These are phyloP conservation scores for Annona cherimola DNA, from an alignment of 164 flowering plant genomes.

Conservation along the genomic window DNA sequence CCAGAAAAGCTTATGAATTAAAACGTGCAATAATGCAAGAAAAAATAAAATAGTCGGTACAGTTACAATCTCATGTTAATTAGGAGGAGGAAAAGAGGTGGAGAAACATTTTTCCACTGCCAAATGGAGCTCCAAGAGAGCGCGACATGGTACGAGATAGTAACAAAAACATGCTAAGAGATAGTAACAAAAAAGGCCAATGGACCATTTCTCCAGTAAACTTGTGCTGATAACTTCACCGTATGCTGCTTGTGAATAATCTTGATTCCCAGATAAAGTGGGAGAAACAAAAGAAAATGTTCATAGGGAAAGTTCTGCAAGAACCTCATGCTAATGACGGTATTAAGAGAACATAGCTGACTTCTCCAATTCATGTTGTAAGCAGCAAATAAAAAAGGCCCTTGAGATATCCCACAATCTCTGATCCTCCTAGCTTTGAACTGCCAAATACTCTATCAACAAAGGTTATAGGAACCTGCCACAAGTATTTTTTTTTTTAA, in stretches of 20 bases:
- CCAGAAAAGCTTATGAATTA: no score
- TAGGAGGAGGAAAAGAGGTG: no score
- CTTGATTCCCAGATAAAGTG: background rate
- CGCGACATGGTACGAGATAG: no score
- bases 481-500: background rate
- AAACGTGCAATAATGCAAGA: no score
- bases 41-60: no score
- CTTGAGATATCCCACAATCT: slow-evolving; percentile 91
- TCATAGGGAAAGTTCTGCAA: background rate
- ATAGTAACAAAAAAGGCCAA: background rate
- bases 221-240: background rate
- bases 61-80: no score
- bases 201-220: background rate
- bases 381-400: slow-evolving; percentile 79
- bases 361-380: slow-evolving; percentile 43
- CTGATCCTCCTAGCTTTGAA: slow-evolving; percentile 98
- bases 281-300: background rate
- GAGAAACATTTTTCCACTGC: no score
- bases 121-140: no score
- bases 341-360: background rate
- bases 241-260: background rate
- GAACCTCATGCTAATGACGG: background rate
- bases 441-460: slow-evolving; percentile 95
- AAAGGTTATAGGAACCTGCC: slow-evolving; percentile 91
- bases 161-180: no score